Evolutionary conservation across 169 alveolate species (phyloP).

Genomic region (Cryptosporidium parvum): DNA sequence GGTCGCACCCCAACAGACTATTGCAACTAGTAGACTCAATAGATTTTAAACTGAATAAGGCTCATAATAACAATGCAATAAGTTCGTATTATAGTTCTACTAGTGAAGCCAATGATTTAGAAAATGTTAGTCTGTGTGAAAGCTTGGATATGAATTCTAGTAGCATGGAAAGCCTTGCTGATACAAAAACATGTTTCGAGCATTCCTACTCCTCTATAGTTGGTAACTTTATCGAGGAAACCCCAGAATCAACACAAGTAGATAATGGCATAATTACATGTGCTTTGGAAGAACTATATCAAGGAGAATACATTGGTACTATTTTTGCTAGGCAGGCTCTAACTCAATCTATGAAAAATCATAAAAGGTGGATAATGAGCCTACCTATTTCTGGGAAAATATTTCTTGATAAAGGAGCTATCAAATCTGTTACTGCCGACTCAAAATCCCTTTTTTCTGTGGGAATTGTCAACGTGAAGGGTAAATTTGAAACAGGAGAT

Average conservation of each 20-base stretch:
- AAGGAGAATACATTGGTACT: slow-evolving; percentile 69
- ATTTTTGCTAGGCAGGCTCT: slow-evolving; percentile 36
- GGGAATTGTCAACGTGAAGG: slow-evolving; percentile 41
- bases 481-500: slow-evolving; percentile 61
- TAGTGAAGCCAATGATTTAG: neutral
- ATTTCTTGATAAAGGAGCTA: slow-evolving; percentile 53
- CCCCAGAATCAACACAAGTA: neutral
- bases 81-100: slow-evolving; percentile 3
- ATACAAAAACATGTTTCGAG: slow-evolving; percentile 1
- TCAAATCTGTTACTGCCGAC: slow-evolving; percentile 39
- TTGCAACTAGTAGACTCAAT: slow-evolving; percentile 36
- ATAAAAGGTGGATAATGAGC: slow-evolving; percentile 74
- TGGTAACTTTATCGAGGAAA: slow-evolving; percentile 18
- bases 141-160: neutral
- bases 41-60: slow-evolving; percentile 26
- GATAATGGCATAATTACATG: slow-evolving; percentile 46
- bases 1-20: slow-evolving; percentile 74
- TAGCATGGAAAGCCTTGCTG: slow-evolving; percentile 6
- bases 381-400: slow-evolving; percentile 58
- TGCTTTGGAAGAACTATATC: slow-evolving; percentile 42
- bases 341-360: slow-evolving; percentile 56
- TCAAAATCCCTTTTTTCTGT: slow-evolving; percentile 58
- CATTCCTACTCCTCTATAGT: slow-evolving; percentile 10
- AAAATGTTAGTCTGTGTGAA: neutral
- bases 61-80: neutral